Evolutionary conservation across 1,139 yeast genomes (phyloP).

Genomic region (Zygosaccharomyces sapae): DNA sequence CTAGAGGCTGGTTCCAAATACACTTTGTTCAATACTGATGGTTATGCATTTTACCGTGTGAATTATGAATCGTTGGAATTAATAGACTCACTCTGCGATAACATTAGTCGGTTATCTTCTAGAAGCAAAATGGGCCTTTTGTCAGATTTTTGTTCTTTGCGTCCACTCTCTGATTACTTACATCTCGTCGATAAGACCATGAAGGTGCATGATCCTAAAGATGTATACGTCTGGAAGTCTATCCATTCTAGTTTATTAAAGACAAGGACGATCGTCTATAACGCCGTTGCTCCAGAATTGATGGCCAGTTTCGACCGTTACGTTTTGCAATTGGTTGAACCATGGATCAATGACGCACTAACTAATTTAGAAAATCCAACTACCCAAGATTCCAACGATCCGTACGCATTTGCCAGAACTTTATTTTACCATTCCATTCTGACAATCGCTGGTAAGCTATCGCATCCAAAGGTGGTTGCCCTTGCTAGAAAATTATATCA

Average conservation of each 20-base stretch:
- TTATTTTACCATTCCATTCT: slow-evolving; percentile 53
- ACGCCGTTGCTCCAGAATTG: slow-evolving; percentile 27
- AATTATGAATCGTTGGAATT: slow-evolving; percentile 50
- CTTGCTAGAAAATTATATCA: slow-evolving; percentile 37
- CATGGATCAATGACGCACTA: slow-evolving; percentile 42
- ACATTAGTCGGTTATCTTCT: slow-evolving; percentile 45
- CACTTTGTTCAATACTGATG: slow-evolving; percentile 59
- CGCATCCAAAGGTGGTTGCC: slow-evolving; percentile 45
- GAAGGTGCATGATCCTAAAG: slow-evolving; percentile 47
- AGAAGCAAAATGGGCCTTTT: slow-evolving; percentile 65
- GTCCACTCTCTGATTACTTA: slow-evolving; percentile 59
- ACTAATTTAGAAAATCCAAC: slow-evolving; percentile 37
- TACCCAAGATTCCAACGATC: slow-evolving; percentile 7
- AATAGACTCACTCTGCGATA: slow-evolving; percentile 42
- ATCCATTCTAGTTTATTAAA: slow-evolving; percentile 8
- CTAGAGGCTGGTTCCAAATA: background rate
- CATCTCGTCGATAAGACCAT: slow-evolving; percentile 45
- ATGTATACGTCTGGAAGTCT: slow-evolving; percentile 59
- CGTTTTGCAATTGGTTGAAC: slow-evolving; percentile 40
- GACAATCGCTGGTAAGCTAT: slow-evolving; percentile 49
- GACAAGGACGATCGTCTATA: slow-evolving; percentile 12
- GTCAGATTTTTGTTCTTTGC: slow-evolving; percentile 59
- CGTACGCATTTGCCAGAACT: slow-evolving; percentile 35
- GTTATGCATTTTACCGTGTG: slow-evolving; percentile 64
- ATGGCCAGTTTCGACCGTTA: slow-evolving; percentile 41